Conservation (phyloP, 1,284 basidiomycete species). For the Cryptococcus sp. region DNA sequence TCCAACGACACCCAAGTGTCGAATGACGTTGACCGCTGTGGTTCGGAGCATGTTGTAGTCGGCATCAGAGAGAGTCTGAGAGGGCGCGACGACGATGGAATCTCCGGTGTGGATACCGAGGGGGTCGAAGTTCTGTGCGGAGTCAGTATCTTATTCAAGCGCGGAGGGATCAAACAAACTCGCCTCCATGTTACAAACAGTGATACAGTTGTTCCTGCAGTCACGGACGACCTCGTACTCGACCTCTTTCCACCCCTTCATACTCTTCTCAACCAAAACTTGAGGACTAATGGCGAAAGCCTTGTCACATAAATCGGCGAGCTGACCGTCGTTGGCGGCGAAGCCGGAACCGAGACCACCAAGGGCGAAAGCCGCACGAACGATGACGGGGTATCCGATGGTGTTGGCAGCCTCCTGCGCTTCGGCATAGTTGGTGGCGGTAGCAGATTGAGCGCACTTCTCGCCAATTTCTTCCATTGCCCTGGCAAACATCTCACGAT, state of each 20-base stretch:
- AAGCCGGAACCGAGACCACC: conserved; percentile 95
- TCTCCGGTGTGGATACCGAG: conserved; percentile 98
- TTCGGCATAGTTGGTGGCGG: conserved; percentile 77
- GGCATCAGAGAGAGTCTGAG: conserved; percentile 93
- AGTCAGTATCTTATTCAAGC: background rate
- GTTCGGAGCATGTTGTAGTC: conserved; percentile 99
- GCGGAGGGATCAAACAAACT: conserved; percentile 34
- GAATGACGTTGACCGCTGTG: conserved; percentile 96
- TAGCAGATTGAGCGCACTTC: conserved; percentile 80
- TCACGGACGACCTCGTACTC: conserved; percentile 99
- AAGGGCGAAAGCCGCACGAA: conserved; percentile 93
- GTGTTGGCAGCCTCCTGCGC: conserved; percentile 76
- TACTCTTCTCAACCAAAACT: conserved; percentile 95
- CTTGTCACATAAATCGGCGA: conserved; percentile 83
- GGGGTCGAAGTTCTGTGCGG: conserved; percentile 88
- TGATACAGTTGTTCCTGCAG: conserved; percentile 90
- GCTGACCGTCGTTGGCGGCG: conserved; percentile 83
- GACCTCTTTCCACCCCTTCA: conserved; percentile 99
- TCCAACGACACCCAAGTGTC: conserved; percentile 94
- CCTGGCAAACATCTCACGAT: conserved; percentile 87
- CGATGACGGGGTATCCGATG: conserved; percentile 97
- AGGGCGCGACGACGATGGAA: conserved; percentile 98
- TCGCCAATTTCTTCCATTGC: conserved; percentile 98
- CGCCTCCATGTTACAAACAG: conserved; percentile 99
- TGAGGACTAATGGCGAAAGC: conserved; percentile 97